phyloP scores from a whole-genome alignment of 192 early-diverging fungal genomes.

The Coemansia sp. region DNA sequence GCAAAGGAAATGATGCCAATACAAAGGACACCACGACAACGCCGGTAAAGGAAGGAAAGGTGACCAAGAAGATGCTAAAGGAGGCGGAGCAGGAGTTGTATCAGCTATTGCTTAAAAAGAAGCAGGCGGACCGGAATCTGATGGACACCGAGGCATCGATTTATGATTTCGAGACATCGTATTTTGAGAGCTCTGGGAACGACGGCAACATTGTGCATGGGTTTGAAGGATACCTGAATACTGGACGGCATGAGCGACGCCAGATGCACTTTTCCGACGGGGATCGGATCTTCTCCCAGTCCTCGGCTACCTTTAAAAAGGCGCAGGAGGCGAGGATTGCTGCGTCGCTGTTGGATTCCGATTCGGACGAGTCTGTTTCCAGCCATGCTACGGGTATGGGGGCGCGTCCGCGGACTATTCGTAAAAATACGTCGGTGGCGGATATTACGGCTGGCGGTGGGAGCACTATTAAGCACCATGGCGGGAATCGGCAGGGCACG shows the following conservation, averaged over 20 bases:
- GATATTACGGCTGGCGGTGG: slow-evolving; percentile 13
- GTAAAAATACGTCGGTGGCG: slow-evolving; percentile 1
- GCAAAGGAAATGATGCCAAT: slow-evolving; percentile 1
- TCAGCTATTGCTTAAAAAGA: slow-evolving; percentile 75
- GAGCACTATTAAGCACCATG: slow-evolving; percentile 48
- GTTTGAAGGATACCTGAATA: slow-evolving; percentile 83
- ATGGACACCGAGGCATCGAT: slow-evolving; percentile 75
- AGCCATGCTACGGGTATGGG: slow-evolving; percentile 2
- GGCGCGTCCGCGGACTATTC: background rate
- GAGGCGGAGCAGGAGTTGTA: slow-evolving; percentile 80
- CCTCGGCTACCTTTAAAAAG: slow-evolving; percentile 60
- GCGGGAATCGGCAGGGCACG: slow-evolving; percentile 21
- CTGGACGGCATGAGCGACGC: slow-evolving; percentile 59
- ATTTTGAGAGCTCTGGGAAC: slow-evolving; percentile 82
- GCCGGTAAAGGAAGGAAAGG: slow-evolving; percentile 35
- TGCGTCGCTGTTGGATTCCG: slow-evolving; percentile 49
- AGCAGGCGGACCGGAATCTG: slow-evolving; percentile 75
- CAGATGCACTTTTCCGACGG: slow-evolving; percentile 68
- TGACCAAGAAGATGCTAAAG: slow-evolving; percentile 58
- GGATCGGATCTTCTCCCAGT: slow-evolving; percentile 85
- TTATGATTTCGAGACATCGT: slow-evolving; percentile 84
- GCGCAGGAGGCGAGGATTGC: slow-evolving; percentile 52
- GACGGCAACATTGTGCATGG: slow-evolving; percentile 89
- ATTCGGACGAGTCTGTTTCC: slow-evolving; percentile 34
- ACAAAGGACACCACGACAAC: slow-evolving; percentile 3